A percentile compares a stretch with the other conserved stretches of the same genome.
Conservation (phyloP, 345 rosid genomes). For the Jatropha curcas region DNA sequence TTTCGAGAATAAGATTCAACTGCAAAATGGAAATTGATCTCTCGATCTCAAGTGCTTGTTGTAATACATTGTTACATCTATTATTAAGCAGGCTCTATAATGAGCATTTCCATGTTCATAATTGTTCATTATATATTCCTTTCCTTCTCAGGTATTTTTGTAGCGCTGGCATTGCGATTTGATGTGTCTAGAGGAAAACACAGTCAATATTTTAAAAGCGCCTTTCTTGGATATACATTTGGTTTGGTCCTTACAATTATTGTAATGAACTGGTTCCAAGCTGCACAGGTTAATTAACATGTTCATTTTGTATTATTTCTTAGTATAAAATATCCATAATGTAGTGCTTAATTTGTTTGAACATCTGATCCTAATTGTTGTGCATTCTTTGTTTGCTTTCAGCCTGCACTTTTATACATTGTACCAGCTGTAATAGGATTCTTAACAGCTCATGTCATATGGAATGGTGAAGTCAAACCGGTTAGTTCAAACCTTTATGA, state of each 20-base stretch:
- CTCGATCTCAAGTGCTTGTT: background rate
- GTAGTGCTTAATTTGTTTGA: background rate
- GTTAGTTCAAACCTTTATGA: slow-evolving; percentile 43
- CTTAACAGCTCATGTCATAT: slow-evolving; percentile 84
- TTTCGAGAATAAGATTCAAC: background rate
- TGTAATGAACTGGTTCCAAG: slow-evolving; percentile 99
- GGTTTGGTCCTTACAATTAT: slow-evolving; percentile 84
- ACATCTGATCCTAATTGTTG: background rate
- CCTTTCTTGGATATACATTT: slow-evolving; percentile 73
- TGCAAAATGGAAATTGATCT: background rate
- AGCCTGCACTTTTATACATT: slow-evolving; percentile 97
- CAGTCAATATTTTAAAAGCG: slow-evolving; percentile 92
- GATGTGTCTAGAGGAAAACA: slow-evolving; percentile 87
- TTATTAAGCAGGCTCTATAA: background rate
- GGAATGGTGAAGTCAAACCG: slow-evolving; percentile 94
- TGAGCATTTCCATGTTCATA: background rate
- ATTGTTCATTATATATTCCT: background rate
- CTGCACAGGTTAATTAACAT: slow-evolving; percentile 75
- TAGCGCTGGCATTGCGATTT: slow-evolving; percentile 90
- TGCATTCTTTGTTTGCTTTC: slow-evolving; percentile 22
- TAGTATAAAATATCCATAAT: background rate
- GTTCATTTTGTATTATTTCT: background rate
- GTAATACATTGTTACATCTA: background rate
- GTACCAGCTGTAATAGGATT: slow-evolving; percentile 93
- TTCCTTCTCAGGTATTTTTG: slow-evolving; percentile 74